Evolutionary conservation across 768 basidiomycete genomes (phyloP).

Genomic region (Fistulinella prunicolor): DNA sequence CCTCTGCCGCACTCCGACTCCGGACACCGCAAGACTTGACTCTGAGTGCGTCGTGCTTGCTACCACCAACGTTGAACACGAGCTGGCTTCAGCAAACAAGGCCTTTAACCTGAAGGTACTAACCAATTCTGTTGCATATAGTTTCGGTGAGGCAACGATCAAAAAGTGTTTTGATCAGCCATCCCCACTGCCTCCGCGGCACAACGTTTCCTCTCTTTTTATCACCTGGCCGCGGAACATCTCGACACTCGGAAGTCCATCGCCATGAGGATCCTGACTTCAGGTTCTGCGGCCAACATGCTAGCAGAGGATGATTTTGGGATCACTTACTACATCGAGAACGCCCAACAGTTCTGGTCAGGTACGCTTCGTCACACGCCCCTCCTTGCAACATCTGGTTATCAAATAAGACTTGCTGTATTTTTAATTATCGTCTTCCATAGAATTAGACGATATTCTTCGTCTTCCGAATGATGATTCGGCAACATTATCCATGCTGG

Average conservation of each 20-base stretch:
- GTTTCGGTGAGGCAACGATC: neutral
- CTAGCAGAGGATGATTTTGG: constrained; percentile 62
- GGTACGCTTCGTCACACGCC: constrained; percentile 46
- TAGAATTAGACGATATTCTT: constrained; percentile 87
- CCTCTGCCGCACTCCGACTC: too few species aligned
- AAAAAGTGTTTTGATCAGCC: neutral
- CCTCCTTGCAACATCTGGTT: constrained; percentile 4
- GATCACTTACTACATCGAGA: constrained; percentile 79
- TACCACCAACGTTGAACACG: constrained; percentile 8
- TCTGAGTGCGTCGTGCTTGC: neutral
- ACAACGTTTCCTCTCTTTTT: constrained; percentile 5
- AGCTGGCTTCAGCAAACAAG: neutral
- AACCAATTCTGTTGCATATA: neutral
- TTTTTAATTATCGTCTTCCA: neutral
- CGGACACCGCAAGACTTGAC: constrained; percentile 15
- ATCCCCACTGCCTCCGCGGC: neutral
- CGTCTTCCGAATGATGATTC: constrained; percentile 55
- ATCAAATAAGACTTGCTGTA: constrained; percentile 6
- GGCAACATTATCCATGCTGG: constrained; percentile 69
- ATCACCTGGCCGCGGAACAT: constrained; percentile 2
- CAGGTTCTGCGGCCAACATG: constrained; percentile 16
- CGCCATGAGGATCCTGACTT: constrained; percentile 17
- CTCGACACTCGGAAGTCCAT: constrained; percentile 5
- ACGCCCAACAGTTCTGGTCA: constrained; percentile 87
- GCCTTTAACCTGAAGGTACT: neutral